phyloP scores from a whole-genome alignment of 768 basidiomycete genomes.

The Tylopilus subfusipes region DNA sequence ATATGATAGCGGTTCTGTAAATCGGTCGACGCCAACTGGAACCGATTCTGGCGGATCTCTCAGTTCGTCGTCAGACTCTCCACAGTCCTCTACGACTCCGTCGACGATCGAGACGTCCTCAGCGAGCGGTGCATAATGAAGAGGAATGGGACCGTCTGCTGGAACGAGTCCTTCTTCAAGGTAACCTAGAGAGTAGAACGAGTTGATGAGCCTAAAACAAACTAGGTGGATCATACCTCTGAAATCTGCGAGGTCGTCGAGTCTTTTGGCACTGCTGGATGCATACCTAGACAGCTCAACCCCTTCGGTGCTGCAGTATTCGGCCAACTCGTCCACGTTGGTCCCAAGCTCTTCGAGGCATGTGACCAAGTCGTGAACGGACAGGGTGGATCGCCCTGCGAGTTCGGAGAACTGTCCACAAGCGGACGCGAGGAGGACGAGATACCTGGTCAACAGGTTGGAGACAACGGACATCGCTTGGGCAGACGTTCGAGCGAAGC shows the following conservation, averaged over 20 bases:
- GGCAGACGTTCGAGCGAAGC: slow-evolving; percentile 71
- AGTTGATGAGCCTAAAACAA: neutral
- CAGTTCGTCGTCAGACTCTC: slow-evolving; percentile 28
- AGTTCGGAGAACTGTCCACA: slow-evolving; percentile 74
- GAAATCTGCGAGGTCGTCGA: slow-evolving; percentile 72
- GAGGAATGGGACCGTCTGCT: slow-evolving; percentile 51
- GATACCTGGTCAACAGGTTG: slow-evolving; percentile 73
- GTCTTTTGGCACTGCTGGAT: slow-evolving; percentile 55
- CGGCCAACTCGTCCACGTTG: slow-evolving; percentile 61
- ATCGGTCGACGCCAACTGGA: slow-evolving; percentile 18
- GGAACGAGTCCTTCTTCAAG: slow-evolving; percentile 57
- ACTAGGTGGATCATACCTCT: slow-evolving; percentile 48
- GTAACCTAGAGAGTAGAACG: slow-evolving; percentile 47
- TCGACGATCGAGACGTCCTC: slow-evolving; percentile 15
- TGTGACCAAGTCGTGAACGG: slow-evolving; percentile 55
- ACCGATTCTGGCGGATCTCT: slow-evolving; percentile 8
- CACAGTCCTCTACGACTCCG: slow-evolving; percentile 31
- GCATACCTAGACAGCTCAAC: slow-evolving; percentile 68
- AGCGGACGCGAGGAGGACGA: slow-evolving; percentile 59
- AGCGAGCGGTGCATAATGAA: slow-evolving; percentile 43
- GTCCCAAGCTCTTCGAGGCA: slow-evolving; percentile 78
- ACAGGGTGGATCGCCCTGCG: slow-evolving; percentile 60
- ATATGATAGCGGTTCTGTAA: slow-evolving; percentile 24
- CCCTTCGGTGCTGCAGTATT: slow-evolving; percentile 65
- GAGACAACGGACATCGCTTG: slow-evolving; percentile 70